A percentile compares a stretch with the other conserved stretches of the same genome.
Evolutionary conservation across 805 yeast genomes (phyloP).

Genomic region (Sugiyamaella boreocaroliniensis): DNA sequence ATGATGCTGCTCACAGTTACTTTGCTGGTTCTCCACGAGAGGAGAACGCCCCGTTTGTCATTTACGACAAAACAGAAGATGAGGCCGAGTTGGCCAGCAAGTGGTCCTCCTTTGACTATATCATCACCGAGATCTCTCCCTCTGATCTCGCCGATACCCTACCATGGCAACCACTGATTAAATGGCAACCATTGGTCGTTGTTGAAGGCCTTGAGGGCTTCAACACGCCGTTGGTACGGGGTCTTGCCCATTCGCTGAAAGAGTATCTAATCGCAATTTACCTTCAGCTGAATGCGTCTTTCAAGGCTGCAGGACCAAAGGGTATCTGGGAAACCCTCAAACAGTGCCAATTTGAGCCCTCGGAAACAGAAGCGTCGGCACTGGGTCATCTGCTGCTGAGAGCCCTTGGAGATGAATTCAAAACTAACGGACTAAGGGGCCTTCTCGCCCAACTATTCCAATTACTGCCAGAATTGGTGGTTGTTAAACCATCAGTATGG

Average conservation of each 20-base stretch:
- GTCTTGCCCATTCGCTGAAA: constrained; percentile 11
- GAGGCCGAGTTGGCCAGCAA: constrained; percentile 29
- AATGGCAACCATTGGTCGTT: constrained; percentile 41
- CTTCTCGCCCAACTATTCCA: not conserved
- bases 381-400: not conserved
- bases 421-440: not conserved
- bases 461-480: not conserved
- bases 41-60: constrained; percentile 9
- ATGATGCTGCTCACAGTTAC: constrained; percentile 17
- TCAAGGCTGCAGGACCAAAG: not conserved
- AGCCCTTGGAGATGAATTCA: not conserved
- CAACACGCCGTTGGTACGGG: constrained; percentile 22
- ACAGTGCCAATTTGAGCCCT: not conserved
- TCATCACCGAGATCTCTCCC: constrained; percentile 37
- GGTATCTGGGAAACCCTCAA: not conserved
- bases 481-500: not conserved
- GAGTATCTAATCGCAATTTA: not conserved
- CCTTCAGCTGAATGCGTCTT: not conserved
- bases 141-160: constrained; percentile 16
- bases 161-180: constrained; percentile 6
- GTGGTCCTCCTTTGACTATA: constrained; percentile 48
- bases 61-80: constrained; percentile 74
- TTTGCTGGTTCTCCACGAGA: constrained; percentile 17
- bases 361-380: not conserved
- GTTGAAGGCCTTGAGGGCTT: constrained; percentile 39